phyloP scores from a whole-genome alignment of 352 stramenopile genomes.

The Aphanomyces euteiches region DNA sequence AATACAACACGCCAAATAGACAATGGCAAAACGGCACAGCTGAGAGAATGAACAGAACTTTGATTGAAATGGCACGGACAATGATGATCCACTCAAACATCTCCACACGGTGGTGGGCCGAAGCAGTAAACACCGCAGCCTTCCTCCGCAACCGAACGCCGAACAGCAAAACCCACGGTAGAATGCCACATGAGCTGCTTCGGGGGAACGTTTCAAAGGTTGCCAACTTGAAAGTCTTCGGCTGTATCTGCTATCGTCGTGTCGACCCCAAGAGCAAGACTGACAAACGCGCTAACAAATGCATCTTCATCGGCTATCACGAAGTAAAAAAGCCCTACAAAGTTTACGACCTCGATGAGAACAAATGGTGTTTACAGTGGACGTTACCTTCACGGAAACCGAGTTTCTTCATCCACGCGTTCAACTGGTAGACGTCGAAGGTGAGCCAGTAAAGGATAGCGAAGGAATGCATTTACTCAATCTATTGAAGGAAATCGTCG shows the following conservation, averaged over 20 bases:
- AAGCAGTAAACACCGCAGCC: neutral
- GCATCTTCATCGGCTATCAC: constrained; percentile 34
- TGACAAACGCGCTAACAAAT: constrained; percentile 33
- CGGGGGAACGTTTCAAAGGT: constrained; percentile 2
- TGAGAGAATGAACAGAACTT: too few relatives aligned
- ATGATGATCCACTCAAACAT: too few relatives aligned
- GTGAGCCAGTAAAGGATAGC: neutral
- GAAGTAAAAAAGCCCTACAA: constrained; percentile 32
- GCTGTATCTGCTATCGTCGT: constrained; percentile 9
- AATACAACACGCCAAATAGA: too few relatives aligned
- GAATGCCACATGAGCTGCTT: constrained; percentile 16
- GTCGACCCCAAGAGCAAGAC: constrained; percentile 24
- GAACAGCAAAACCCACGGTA: constrained; percentile 8
- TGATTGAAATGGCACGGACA: too few relatives aligned
- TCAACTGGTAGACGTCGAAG: neutral
- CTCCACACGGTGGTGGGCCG: too few relatives aligned
- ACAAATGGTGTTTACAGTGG: constrained; percentile 20
- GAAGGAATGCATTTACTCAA: neutral
- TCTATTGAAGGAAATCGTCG: constrained; percentile 1
- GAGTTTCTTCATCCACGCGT: neutral
- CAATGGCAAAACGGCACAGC: too few relatives aligned
- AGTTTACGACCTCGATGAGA: constrained; percentile 17
- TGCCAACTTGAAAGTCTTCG: constrained; percentile 20
- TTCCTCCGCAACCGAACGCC: constrained; percentile 21
- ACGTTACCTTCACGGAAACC: constrained; percentile 27